Percentiles rank a stretch among this genome's conserved stretches.
Conservation (phyloP, 257 asterid species). For the Avicennia marina region DNA sequence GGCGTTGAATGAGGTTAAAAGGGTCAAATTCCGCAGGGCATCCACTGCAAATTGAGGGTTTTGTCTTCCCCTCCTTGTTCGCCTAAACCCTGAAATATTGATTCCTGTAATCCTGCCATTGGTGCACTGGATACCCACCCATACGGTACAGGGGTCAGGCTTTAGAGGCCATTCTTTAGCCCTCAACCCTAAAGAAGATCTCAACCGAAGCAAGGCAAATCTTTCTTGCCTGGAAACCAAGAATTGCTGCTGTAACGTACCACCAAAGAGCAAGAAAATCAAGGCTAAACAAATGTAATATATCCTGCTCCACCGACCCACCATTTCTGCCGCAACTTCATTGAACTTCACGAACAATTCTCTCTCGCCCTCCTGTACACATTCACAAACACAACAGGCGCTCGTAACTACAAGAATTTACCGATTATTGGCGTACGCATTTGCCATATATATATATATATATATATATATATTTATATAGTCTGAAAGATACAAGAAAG, state of each 20-base stretch:
- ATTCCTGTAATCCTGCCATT: constrained; percentile 45
- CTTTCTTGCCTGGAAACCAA: constrained; percentile 31
- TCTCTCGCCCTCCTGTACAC: too few species aligned
- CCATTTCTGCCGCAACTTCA: constrained; percentile 45
- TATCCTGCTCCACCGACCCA: constrained; percentile 26
- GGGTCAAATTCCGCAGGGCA: constrained; percentile 40
- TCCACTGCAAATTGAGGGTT: constrained; percentile 50
- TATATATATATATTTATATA: too few species aligned
- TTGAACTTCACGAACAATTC: constrained; percentile 36
- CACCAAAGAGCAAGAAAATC: constrained; percentile 29
- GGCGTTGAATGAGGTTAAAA: constrained; percentile 43
- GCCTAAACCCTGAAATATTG: constrained; percentile 49
- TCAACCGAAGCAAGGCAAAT: constrained; percentile 47
- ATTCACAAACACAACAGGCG: too few species aligned
- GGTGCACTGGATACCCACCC: constrained; percentile 45
- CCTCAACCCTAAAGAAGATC: constrained; percentile 64
- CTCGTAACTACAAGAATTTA: too few species aligned
- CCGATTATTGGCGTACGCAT: too few species aligned
- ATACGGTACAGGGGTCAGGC: constrained; percentile 41
- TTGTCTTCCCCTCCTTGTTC: constrained; percentile 40
- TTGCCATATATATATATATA: too few species aligned
- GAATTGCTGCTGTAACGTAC: constrained; percentile 27
- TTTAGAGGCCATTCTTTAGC: constrained; percentile 55
- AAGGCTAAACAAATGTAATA: constrained; percentile 19
- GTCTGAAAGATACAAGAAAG: too few species aligned